A percentile compares a stretch with the other conserved stretches of the same genome.
These are phyloP conservation scores for Basidioascus undulatus DNA, from an alignment of 768 basidiomycete species.

Conservation along the genomic window DNA sequence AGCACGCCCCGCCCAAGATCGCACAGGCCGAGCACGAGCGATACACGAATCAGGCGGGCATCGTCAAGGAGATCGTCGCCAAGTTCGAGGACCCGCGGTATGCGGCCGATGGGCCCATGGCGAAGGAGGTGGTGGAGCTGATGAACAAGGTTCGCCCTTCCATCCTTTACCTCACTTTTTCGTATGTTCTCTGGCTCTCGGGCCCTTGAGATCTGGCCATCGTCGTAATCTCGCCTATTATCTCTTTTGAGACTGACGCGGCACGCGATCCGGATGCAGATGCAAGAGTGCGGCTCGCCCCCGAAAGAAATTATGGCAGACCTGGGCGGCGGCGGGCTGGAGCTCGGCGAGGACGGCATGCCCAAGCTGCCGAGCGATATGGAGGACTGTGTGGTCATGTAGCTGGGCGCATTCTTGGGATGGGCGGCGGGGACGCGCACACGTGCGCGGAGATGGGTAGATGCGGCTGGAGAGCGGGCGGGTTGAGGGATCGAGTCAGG, in stretches of 20 bases:
- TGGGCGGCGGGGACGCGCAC: no score
- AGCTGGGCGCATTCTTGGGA: no score
- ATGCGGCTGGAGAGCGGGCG: no score
- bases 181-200: not conserved
- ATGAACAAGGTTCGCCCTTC: conserved; percentile 41
- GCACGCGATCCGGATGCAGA: conserved; percentile 21
- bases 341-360: conserved; percentile 30
- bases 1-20: conserved; percentile 30
- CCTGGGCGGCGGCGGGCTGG: conserved; percentile 22
- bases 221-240: not conserved
- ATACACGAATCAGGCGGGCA: conserved; percentile 34
- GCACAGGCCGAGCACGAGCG: conserved; percentile 34
- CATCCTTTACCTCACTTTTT: not conserved
- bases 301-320: conserved; percentile 64
- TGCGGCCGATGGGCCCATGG: conserved; percentile 23
- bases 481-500: no score
- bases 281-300: conserved; percentile 55
- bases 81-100: conserved; percentile 41
- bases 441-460: no score
- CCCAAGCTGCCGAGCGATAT: conserved; percentile 23
- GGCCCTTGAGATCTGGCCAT: not conserved
- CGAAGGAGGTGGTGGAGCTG: conserved; percentile 30
- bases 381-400: conserved; percentile 5
- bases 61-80: conserved; percentile 33
- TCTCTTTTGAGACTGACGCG: not conserved